phyloP scores from a whole-genome alignment of 495 filamentous ascomycete genomes.

The Bryoglossum gracile region DNA sequence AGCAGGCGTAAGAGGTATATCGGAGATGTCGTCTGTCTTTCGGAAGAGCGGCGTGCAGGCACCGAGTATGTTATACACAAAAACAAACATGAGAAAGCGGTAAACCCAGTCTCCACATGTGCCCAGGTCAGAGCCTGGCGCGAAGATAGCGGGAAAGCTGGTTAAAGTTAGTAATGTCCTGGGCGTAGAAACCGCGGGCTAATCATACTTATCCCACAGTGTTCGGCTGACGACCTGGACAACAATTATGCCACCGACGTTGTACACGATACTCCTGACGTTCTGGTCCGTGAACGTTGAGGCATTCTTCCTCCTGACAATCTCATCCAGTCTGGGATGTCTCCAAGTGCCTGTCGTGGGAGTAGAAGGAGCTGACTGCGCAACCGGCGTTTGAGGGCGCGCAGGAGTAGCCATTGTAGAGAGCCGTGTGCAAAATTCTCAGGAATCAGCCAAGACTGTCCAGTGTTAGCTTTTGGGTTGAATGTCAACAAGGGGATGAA shows the following conservation, averaged over 20 bases:
- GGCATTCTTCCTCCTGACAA: slow-evolving; percentile 64
- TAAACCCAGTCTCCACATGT: slow-evolving; percentile 32
- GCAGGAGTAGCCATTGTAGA: slow-evolving; percentile 17
- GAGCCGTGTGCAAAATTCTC: neutral
- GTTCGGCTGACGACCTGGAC: slow-evolving; percentile 26
- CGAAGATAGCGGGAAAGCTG: slow-evolving; percentile 25
- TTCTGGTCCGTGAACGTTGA: slow-evolving; percentile 67
- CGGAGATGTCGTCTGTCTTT: slow-evolving; percentile 65
- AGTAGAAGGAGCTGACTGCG: slow-evolving; percentile 28
- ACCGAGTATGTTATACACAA: slow-evolving; percentile 56
- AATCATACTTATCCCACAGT: slow-evolving; percentile 13
- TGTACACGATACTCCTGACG: slow-evolving; percentile 56
- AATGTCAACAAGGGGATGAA: slow-evolving; percentile 15
- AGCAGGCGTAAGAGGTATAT: slow-evolving; percentile 85
- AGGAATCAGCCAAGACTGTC: neutral
- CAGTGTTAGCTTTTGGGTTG: slow-evolving; percentile 9
- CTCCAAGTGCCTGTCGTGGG: slow-evolving; percentile 74
- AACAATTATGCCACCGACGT: slow-evolving; percentile 47
- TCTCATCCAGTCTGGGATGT: slow-evolving; percentile 75
- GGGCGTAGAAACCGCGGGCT: neutral
- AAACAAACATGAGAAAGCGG: slow-evolving; percentile 46
- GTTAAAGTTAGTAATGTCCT: slow-evolving; percentile 22
- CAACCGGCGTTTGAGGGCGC: slow-evolving; percentile 33
- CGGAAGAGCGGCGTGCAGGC: slow-evolving; percentile 64
- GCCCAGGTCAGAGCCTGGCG: slow-evolving; percentile 19